phyloP scores from a whole-genome alignment of 805 yeast genomes.

The Blastobotrys parvus region DNA sequence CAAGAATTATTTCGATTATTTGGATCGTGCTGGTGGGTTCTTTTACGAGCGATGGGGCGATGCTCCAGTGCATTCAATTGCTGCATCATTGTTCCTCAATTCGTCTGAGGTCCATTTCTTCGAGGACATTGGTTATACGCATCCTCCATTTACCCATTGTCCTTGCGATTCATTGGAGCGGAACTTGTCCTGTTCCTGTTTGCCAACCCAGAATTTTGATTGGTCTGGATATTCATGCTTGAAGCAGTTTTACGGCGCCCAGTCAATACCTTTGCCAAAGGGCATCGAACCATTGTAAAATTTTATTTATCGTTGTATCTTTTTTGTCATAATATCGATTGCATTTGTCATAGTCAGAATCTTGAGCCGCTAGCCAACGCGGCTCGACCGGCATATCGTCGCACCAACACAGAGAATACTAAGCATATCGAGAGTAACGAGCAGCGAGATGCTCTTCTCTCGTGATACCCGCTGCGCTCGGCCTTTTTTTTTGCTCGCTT shows the following conservation, averaged over 20 bases:
- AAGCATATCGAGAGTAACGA: too few relatives aligned
- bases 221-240: conserved; percentile 32
- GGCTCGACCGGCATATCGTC: too few relatives aligned
- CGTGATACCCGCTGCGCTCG: too few relatives aligned
- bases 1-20: conserved; percentile 55
- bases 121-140: conserved; percentile 78
- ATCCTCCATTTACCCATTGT: conserved; percentile 71
- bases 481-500: too few relatives aligned
- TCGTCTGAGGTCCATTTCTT: conserved; percentile 69
- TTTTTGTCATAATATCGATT: too few relatives aligned
- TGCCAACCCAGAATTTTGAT: conserved; percentile 27
- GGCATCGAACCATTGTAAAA: conserved; percentile 3
- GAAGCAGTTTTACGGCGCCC: conserved; percentile 25
- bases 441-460: too few relatives aligned
- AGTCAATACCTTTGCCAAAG: conserved; percentile 15
- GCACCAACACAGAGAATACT: too few relatives aligned
- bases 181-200: conserved; percentile 51
- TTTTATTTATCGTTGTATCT: too few relatives aligned
- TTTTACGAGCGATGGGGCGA: conserved; percentile 95
- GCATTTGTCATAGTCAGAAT: too few relatives aligned
- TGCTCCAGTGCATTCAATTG: conserved; percentile 87
- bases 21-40: conserved; percentile 84
- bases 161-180: conserved; percentile 41
- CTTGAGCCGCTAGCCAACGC: too few relatives aligned
- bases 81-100: conserved; percentile 69